A percentile compares a stretch with the other conserved stretches of the same genome.
Conservation (phyloP, 345 rosid species). For the Cardamine occulta region DNA sequence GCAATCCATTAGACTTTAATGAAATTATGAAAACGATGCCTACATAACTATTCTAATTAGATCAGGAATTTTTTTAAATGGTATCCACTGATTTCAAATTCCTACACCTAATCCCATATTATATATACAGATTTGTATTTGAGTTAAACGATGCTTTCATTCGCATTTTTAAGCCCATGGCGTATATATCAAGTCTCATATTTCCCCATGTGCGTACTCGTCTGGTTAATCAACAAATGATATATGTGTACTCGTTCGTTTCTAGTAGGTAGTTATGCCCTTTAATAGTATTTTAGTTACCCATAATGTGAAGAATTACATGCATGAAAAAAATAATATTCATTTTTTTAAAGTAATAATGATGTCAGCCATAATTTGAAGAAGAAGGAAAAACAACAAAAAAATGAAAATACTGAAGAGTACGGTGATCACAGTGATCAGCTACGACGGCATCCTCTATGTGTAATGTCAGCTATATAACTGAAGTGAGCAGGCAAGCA, state of each 20-base stretch:
- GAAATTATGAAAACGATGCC: neutral
- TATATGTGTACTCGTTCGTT: too few relatives aligned
- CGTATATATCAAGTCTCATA: too few relatives aligned
- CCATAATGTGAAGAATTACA: neutral
- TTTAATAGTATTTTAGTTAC: neutral
- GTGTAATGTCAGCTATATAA: slow-evolving; percentile 3
- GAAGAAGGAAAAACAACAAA: neutral
- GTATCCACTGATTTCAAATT: neutral
- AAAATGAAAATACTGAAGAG: neutral
- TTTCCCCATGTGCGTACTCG: too few relatives aligned
- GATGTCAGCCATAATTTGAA: neutral
- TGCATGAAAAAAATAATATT: neutral
- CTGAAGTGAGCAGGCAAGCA: neutral
- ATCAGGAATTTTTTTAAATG: neutral
- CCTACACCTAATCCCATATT: neutral
- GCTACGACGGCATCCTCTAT: neutral
- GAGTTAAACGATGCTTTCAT: neutral
- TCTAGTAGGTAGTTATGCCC: too few relatives aligned
- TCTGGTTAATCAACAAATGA: too few relatives aligned
- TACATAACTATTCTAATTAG: neutral
- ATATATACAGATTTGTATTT: neutral
- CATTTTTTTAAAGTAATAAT: neutral
- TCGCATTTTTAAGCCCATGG: neutral
- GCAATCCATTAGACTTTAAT: neutral
- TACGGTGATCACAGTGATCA: slow-evolving; percentile 12